Percentiles rank a stretch among this genome's conserved stretches.
Conservation (phyloP, 2,329 filamentous ascomycete species). For the Fonsecaea nubica region DNA sequence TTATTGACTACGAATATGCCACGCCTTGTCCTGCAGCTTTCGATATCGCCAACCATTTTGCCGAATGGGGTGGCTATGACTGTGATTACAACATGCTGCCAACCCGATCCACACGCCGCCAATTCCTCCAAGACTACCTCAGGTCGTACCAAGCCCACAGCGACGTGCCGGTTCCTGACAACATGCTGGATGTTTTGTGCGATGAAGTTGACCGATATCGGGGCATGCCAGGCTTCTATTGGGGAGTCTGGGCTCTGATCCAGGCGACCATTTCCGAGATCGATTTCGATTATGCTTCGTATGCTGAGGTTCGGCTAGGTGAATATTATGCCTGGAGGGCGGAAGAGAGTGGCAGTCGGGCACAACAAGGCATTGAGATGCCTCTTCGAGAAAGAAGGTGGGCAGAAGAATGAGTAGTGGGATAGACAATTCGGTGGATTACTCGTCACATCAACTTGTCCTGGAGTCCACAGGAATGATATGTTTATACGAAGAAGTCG, state of each 20-base stretch:
- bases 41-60: constrained; percentile 96
- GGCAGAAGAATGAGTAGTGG: constrained; percentile 58
- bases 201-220: constrained; percentile 85
- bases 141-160: constrained; percentile 70
- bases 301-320: constrained; percentile 82
- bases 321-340: constrained; percentile 95
- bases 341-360: constrained; percentile 67
- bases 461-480: neutral
- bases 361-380: constrained; percentile 62
- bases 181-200: constrained; percentile 70
- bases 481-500: neutral
- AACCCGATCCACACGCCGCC: constrained; percentile 74
- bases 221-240: constrained; percentile 86
- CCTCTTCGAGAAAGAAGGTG: constrained; percentile 80
- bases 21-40: constrained; percentile 93
- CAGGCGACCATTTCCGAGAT: constrained; percentile 94
- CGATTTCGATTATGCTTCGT: constrained; percentile 93
- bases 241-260: constrained; percentile 93
- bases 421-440: neutral
- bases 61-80: constrained; percentile 96
- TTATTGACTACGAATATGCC: constrained; percentile 99
- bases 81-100: constrained; percentile 88
- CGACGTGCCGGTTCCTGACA: constrained; percentile 50
- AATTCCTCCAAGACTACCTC: constrained; percentile 86
- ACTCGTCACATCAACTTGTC: neutral